Percentiles rank a stretch among this genome's conserved stretches.
Evolutionary conservation across 371 early-diverging fungal genomes (phyloP).

Genomic region (Rhizopus sp.): DNA sequence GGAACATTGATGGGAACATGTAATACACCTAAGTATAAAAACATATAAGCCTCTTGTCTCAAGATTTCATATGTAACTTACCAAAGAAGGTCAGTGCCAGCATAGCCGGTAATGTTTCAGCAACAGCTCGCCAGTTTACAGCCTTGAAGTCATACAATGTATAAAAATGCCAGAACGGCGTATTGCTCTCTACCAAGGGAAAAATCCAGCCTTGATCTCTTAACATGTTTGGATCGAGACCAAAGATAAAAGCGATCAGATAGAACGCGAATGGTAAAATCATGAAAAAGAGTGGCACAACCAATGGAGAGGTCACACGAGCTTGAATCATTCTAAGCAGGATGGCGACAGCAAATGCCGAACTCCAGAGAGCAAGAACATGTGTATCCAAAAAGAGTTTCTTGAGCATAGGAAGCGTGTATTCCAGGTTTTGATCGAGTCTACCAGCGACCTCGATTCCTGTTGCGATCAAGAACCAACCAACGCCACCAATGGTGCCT

Average conservation of each 20-base stretch:
- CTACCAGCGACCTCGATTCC: conserved; percentile 88
- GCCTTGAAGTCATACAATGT: conserved; percentile 72
- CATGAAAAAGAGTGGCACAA: conserved; percentile 88
- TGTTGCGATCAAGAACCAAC: conserved; percentile 91
- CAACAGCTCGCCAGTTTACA: conserved; percentile 80
- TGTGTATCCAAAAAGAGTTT: conserved; percentile 60
- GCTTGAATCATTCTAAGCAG: conserved; percentile 58
- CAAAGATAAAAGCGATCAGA: conserved; percentile 54
- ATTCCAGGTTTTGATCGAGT: conserved; percentile 53
- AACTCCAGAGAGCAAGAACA: conserved; percentile 77
- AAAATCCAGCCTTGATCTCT: conserved; percentile 89
- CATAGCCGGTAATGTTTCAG: conserved; percentile 85
- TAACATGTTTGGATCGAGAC: conserved; percentile 66
- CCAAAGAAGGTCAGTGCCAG: conserved; percentile 93
- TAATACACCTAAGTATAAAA: conserved; percentile 60
- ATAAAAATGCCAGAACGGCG: conserved; percentile 88
- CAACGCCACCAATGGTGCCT: conserved; percentile 95
- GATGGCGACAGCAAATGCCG: conserved; percentile 73
- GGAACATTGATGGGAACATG: conserved; percentile 96
- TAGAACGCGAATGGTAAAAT: conserved; percentile 82
- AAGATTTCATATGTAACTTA: conserved; percentile 18
- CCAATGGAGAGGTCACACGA: conserved; percentile 59
- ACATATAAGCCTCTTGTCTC: neutral
- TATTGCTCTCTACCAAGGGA: conserved; percentile 65
- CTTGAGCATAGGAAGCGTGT: conserved; percentile 56